Base-by-base conservation (phyloP, 768 basidiomycete genomes). In the Artomyces pyxidatus region DNA sequence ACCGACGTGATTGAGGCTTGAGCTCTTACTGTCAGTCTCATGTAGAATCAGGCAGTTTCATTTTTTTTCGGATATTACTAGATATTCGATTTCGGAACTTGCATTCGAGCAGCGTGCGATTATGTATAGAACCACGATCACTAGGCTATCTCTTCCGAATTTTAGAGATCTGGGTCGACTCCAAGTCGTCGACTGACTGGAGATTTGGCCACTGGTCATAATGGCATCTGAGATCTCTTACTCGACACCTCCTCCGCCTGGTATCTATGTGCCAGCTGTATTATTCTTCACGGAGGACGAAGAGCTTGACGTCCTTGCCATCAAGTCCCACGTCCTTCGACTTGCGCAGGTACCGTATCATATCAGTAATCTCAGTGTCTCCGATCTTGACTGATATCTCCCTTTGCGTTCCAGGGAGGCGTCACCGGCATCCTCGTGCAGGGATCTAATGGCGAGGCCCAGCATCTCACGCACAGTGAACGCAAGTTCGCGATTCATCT, bases 231-330 rank as follows among this genome's bases (percentile, higher is more conserved):
- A n/a, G n/a, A n/a, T n/a, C n/a, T n/a, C n/a, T n/a, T n/a, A n/a
- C n/a, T n/a, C n/a, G n/a, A n/a, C n/a, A n/a, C 71, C 80, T 17
- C 82, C 83, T 12, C 81, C 83, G 2, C 69, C 77, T 28, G 87
- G 88, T 4, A 71, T 81, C 49, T 89, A 88, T 60, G 83, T 86
- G 22, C 89, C 89, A 10, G 80, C 88, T 3, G 80, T 88, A 47
- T 68, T 92, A 38, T 88, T 83, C 63, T 80, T 84, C 56, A 74
- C 80, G 42, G 68, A 78, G 48, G 70, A 85, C 55, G 84, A 87
- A 50, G 77, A 85, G 25, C 66, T 92, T 45, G 84, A 94, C 56
- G 63, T 82, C 12, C 70, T 71, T 0, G 73, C 85, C 10, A 81
- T 86, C 58, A 69, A 80, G 52, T 71, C 78, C 6, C 89, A 91